A percentile compares a stretch with the other conserved stretches of the same genome.
These are phyloP conservation scores for Fusarium sp. DNA, from an alignment of 2,329 filamentous ascomycete species.

Conservation along the genomic window DNA sequence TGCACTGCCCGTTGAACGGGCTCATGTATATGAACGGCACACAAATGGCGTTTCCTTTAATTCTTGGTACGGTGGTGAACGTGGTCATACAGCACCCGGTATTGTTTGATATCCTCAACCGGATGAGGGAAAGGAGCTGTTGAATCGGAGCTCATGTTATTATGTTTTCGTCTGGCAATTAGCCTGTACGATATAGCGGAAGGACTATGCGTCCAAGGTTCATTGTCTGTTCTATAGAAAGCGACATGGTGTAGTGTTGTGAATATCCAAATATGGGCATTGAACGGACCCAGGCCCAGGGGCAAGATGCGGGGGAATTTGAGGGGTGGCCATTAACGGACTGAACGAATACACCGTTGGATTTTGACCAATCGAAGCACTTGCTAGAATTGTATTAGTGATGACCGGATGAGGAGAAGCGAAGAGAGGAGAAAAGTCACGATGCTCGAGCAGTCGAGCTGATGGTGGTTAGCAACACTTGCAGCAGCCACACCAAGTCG, in stretches of 20 bases:
- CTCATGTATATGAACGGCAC: constrained; percentile 45
- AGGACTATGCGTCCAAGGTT: constrained; percentile 14
- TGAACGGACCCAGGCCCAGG: constrained; percentile 6
- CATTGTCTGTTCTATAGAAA: constrained; percentile 33
- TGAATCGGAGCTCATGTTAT: constrained; percentile 7
- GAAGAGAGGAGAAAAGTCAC: constrained; percentile 44
- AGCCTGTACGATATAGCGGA: constrained; percentile 12
- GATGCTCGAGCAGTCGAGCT: constrained; percentile 38
- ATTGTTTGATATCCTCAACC: constrained; percentile 28
- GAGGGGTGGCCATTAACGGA: constrained; percentile 30
- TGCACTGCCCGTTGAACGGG: constrained; percentile 31
- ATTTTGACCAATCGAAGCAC: constrained; percentile 37
- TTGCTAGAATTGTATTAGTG: constrained; percentile 31
- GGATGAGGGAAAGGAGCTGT: constrained; percentile 4
- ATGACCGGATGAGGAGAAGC: constrained; percentile 23
- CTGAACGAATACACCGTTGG: constrained; percentile 28
- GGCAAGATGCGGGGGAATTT: constrained; percentile 41
- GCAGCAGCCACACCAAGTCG: constrained; percentile 25
- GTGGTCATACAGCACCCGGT: constrained; percentile 35
- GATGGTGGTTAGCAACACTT: constrained; percentile 26
- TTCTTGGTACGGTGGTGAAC: constrained; percentile 28
- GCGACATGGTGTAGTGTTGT: constrained; percentile 23
- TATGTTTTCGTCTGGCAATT: constrained; percentile 10
- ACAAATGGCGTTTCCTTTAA: constrained; percentile 44
- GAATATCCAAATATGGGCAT: constrained; percentile 20